Base-by-base conservation (phyloP, 371 early-diverging fungal genomes). In the Mucor velutinosus region DNA sequence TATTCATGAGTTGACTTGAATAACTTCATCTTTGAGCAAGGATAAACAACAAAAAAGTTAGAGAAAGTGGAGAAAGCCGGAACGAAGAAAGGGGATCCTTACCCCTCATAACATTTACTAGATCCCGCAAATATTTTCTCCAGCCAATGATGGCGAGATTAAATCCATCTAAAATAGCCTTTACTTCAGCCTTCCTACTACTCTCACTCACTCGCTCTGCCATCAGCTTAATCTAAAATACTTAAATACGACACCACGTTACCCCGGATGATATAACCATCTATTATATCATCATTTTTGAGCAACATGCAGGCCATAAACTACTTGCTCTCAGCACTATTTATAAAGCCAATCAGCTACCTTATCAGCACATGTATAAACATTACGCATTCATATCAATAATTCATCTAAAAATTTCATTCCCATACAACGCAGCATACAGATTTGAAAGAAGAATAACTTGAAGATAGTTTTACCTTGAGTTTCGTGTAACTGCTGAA, bases 1-100 rank as follows among this genome's bases (percentile, higher is more conserved):
- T 83, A 86, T 43, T 78, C 78, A 71, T 91, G 88, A 27, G 85
- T 73, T 51, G 87, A 82, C 71, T 90, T 85, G 67, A 92, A 93
- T 63, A 92, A 82, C 74, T 90, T 89, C 94, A 93, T 93, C 21
- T 37, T 58, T 58, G 21, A 12, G 21, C 23, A 23, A 19, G 12
- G 12, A 19, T 51, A 51, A 51, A 51, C 23, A 51, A 53, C 27
- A 55, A 30, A 53, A 62, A 35, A 63, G 30, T 35, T 37, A 17
- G 25, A 33, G 35, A 53, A 53, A 53, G 63, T 37, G 63, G 63
- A 63, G 63, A 51, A 63, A 63, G 63, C 63, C 63, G 63, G 62
- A 63, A 63, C 43, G 21, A 58, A 35, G 56, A 32, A 56, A 56
- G 29, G 56, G 56, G 56, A 25, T 23, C 8, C 25, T 25, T 45